phyloP scores from a whole-genome alignment of 2,329 filamentous ascomycete species.

The Periconia sp. region DNA sequence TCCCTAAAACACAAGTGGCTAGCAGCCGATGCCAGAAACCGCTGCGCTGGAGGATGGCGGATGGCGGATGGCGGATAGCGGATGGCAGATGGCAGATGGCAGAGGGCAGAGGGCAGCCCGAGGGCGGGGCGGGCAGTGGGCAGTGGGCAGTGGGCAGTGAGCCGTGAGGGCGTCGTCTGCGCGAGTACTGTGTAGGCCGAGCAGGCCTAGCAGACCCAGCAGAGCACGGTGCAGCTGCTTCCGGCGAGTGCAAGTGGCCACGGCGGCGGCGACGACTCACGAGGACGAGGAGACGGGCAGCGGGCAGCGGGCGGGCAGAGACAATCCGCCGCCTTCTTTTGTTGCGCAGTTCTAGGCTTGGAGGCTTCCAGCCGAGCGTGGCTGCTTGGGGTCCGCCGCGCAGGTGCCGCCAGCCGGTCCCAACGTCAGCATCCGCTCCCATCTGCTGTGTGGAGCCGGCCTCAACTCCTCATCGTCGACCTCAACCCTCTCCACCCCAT shows the following conservation, averaged over 20 bases:
- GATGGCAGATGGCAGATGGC: too few species aligned
- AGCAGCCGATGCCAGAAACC: conserved; percentile 6
- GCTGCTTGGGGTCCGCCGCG: conserved; percentile 7
- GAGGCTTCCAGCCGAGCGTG: conserved; percentile 8
- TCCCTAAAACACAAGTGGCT: conserved; percentile 2
- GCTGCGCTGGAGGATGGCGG: conserved; percentile 5
- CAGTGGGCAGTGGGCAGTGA: background rate
- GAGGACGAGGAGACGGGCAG: too few species aligned
- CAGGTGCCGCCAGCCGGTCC: conserved; percentile 11
- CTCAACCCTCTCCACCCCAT: background rate
- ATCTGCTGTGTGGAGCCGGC: conserved; percentile 21
- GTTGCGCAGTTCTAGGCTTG: conserved; percentile 13
- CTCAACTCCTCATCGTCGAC: conserved; percentile 11
- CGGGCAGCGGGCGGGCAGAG: background rate
- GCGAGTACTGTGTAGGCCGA: background rate
- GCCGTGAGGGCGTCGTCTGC: background rate
- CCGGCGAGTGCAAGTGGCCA: conserved; percentile 2
- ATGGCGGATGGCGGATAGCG: too few species aligned
- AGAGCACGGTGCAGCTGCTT: too few species aligned
- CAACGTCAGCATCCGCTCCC: conserved; percentile 9
- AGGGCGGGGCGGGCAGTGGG: too few species aligned
- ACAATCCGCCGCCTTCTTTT: conserved; percentile 1
- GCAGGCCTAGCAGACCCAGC: background rate
- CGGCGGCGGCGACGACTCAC: background rate
- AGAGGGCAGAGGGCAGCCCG: too few species aligned